Evolutionary conservation across 1,139 yeast genomes (phyloP).

Genomic region (Tardiomyces blankii): DNA sequence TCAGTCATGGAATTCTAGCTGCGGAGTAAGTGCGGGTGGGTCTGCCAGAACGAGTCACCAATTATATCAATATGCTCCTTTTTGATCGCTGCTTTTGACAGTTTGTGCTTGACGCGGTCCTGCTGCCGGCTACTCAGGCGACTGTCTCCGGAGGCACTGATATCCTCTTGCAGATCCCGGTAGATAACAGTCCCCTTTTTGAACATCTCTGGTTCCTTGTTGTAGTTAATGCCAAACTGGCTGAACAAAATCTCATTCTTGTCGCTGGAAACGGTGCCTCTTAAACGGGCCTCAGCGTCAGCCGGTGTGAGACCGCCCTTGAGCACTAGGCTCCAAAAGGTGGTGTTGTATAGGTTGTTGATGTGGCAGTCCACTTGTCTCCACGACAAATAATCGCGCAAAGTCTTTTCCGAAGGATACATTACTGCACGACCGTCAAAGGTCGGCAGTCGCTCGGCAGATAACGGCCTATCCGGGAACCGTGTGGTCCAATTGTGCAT

Average conservation of each 20-base stretch:
- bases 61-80: slow-evolving; percentile 31
- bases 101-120: slow-evolving; percentile 36
- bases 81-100: slow-evolving; percentile 36
- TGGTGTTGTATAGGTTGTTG: slow-evolving; percentile 83
- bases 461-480: slow-evolving; percentile 37
- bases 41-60: slow-evolving; percentile 19
- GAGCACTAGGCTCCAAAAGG: slow-evolving; percentile 78
- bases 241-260: slow-evolving; percentile 77
- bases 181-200: slow-evolving; percentile 75
- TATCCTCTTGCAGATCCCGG: slow-evolving; percentile 31
- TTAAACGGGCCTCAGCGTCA: slow-evolving; percentile 64
- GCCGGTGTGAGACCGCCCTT: slow-evolving; percentile 61
- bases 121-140: slow-evolving; percentile 33
- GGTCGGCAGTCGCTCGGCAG: slow-evolving; percentile 49
- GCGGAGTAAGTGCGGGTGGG: not conserved
- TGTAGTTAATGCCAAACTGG: slow-evolving; percentile 77
- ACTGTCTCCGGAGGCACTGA: slow-evolving; percentile 5
- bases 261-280: slow-evolving; percentile 68
- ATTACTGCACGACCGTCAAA: slow-evolving; percentile 88
- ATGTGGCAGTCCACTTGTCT: slow-evolving; percentile 96
- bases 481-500: slow-evolving; percentile 51
- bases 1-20: too few relatives aligned
- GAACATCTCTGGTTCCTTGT: slow-evolving; percentile 77
- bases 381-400: slow-evolving; percentile 86
- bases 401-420: slow-evolving; percentile 53